Base-by-base conservation (phyloP, 2,329 filamentous ascomycete genomes). In the Aspergillus piperis region DNA sequence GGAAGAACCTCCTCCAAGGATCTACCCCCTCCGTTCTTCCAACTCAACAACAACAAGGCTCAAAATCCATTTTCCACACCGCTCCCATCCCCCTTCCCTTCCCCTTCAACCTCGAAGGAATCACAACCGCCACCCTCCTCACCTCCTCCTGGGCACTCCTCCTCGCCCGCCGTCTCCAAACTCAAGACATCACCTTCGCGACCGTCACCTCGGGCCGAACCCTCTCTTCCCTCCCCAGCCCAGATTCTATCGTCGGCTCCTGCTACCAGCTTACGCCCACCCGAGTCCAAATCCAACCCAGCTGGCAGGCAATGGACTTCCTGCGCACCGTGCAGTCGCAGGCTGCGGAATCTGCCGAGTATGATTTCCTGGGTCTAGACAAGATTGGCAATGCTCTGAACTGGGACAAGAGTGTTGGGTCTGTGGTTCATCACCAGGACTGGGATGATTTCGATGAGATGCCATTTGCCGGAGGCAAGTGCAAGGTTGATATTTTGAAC, bases 81-180 rank as follows among this genome's bases (percentile, higher is more conserved):
- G 67, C 65, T 38, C 17, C 60, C 1, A 60, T 68, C 8, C 58
- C 78, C 5, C 70, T 78, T 0, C 79, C 83, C 1, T 76, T 78
- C 11, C 8, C 53, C 17, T 15, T 39, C 23, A 7, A 32, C 5
- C 39, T 44, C 3, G 75, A 75, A 54, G 82, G 84, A 59, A 82
- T 86, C 58, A 88, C 87, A 0, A 79, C 83, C 5, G 86, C 86
- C 2, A 87, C 83, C 0, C 74, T 89, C 0, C 85, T 86, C 1
- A 86, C 85, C 0, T 86, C 86, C 0, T 85, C 85, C 0, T 89
- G 86, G 86, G 84, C 86, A 0, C 70, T 88, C 2, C 81, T 83
- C 13, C 81, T 89, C 1, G 82, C 86, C 2, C 81, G 80, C 3
- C 81, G 81, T 15, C 77, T 84, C 0, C 65, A 67, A 0, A 71